Evolutionary conservation across 345 rosid genomes (phyloP), one percentile per base, ranked within the genome.

Genomic region (Euphorbia pulcherrima): DNA sequence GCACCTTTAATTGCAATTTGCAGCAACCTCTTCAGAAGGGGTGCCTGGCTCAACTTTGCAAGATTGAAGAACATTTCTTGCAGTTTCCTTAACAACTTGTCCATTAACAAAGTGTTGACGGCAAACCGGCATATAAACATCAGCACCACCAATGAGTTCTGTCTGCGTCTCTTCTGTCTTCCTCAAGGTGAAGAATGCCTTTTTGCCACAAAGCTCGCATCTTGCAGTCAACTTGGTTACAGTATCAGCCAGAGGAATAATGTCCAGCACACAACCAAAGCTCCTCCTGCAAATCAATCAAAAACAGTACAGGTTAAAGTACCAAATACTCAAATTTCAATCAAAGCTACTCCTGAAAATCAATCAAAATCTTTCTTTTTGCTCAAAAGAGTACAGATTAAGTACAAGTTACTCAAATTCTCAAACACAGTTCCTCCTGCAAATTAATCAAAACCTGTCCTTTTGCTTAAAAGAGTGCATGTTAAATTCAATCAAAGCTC

Each of bases 81-180:
- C 75, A 17, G 85, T 75, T 65, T 77, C 79, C 33, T 69, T 65
- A 37, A 74, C 88, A 12, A 69, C 72, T 58, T 87, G 86, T 5
- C 88, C 81, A 50, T 68, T 72, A 17, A 85, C 75, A 40, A 91
- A 89, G 72, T 89, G 98, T 54, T 82, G 87, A 8, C 96, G 92
- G 76, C 98, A 93, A 23, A 86, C 91, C 0, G 92, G 99, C 97
- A 91, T 88, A 78, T 94, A 91, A 17, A 89, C 75, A 60, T 88
- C 92, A 52, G 88, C 80, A 20, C 99, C 97, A 0, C 88, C 96
- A 0, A 91, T 85, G 17, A 94, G 80, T 59, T 94, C 92, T 6
- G 90, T 88, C 68, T 76, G 55, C 0, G 83, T 89, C 60, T 84
- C 92, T 40, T 64, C 71, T 16, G 80, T 86, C 79, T 85, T 91